Evolutionary conservation across 805 yeast genomes (phyloP), one percentile per base, ranked within the genome.

Genomic region (Saccharomycopsis sp.): DNA sequence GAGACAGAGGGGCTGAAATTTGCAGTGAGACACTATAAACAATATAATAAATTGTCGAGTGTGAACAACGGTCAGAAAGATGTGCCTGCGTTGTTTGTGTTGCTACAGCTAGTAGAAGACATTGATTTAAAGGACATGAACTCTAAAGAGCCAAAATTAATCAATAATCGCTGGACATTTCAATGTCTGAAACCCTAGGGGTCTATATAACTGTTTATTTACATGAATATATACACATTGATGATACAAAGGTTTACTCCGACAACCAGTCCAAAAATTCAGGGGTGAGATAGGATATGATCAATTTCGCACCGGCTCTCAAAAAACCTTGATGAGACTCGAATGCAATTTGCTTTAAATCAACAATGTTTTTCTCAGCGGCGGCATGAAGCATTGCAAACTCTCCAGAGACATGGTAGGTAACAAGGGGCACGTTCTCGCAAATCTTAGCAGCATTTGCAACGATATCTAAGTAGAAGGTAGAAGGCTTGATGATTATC

Each of bases 361-460:
- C 97, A 61, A 86, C 88, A 60, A 91, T 80, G 44, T 96, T 96
- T 77, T 91, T 91, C 67, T 91, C 97, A 34, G 97, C 97, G 55
- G 97, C 98, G 5, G 99, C 99, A 68, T 91, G 96, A 63, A 94
- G 73, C 99, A 94, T 94, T 34, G 98, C 97, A 68, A 81, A 94
- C 73, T 94, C 99, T 47, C 99, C 99, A 69, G 92, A 84, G 23
- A 94, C 99, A 71, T 94, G 99, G 73, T 94, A 94, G 24, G 96
- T 91, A 67, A 97, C 90, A 55, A 94, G 75, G 24, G 99, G 99
- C 65, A 87, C 82, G 69, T 94, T 94, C 54, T 75, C 71, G 67
- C 96, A 89, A 55, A 91, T 77, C 66, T 81, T 84, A 44, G 91
- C 76, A 0, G 99, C 97, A 67, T 94, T 97, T 57, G 85, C 79